Base-by-base conservation (phyloP, 257 asterid species). In the Pogostemon cablin region DNA sequence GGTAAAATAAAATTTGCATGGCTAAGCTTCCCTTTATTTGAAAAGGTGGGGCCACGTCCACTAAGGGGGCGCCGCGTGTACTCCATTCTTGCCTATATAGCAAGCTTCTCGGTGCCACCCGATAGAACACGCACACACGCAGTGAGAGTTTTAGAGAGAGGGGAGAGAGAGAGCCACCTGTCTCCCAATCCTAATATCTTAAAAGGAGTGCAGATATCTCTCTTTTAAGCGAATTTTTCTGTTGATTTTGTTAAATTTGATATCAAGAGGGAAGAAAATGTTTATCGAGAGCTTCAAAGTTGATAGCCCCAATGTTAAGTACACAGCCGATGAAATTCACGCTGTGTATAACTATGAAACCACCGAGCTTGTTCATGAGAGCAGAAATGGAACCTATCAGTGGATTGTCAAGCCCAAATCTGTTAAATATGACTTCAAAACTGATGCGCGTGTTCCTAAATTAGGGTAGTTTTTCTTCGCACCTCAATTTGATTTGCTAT, bases 321-420 rank as follows among this genome's bases (percentile, higher is more conserved):
- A 95, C 89, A 71, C 88, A 1, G 97, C 85, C 17, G 69, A 20
- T 55, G 98, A 95, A 86, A 89, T 95, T 76, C 88, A 83, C 4
- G 89, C 97, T 1, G 82, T 91, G 3, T 95, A 95, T 77, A 78
- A 69, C 78, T 95, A 95, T 32, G 90, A 91, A 55, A 95, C 99
- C 50, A 95, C 99, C 0, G 98, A 95, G 78, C 92, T 95, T 49
- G 86, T 91, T 77, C 98, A 91, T 73, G 99, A 91, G 88, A 85
- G 64, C 80, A 86, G 88, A 50, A 75, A 83, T 70, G 98, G 98
- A 6, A 55, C 83, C 2, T 89, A 89, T 58, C 92, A 95, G 64
- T 95, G 99, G 99, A 84, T 82, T 73, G 98, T 95, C 8, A 95
- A 88, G 89, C 99, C 99, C 63, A 95, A 91, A 61, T 67, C 88